These are phyloP conservation scores for Nelumbo lutea DNA, from an alignment of 164 flowering plant genomes.

Conservation along the genomic window DNA sequence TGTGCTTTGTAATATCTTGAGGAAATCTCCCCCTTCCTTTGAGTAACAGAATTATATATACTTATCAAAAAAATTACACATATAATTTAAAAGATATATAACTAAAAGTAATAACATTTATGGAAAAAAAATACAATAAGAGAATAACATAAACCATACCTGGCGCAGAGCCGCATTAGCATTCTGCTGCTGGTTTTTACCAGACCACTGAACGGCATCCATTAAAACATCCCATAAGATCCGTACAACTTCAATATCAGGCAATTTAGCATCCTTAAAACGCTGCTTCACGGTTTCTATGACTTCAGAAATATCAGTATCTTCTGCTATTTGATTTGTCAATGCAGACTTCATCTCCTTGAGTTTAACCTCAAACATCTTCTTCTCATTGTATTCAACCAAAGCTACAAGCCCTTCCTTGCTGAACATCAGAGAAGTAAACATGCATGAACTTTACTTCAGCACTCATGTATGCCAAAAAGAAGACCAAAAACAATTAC, in stretches of 20 bases:
- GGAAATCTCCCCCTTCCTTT: too few relatives aligned
- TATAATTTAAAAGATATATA: background rate
- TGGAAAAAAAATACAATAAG: background rate
- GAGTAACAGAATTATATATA: too few relatives aligned
- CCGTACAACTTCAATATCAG: conserved; percentile 81
- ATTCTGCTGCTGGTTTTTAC: conserved; percentile 99
- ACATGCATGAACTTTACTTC: too few relatives aligned
- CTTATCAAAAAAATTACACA: background rate
- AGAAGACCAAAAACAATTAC: too few relatives aligned
- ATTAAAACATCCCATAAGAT: conserved; percentile 91
- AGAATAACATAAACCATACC: conserved; percentile 29
- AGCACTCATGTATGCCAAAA: too few relatives aligned
- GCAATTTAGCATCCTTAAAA: conserved; percentile 86
- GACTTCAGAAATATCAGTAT: conserved; percentile 78
- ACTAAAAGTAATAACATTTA: background rate
- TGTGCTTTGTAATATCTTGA: too few relatives aligned
- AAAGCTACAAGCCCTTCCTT: conserved; percentile 65
- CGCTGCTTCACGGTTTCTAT: conserved; percentile 79
- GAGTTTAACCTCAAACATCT: conserved; percentile 85
- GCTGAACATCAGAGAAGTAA: conserved; percentile 28
- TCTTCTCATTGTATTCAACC: conserved; percentile 92
- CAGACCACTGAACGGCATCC: conserved; percentile 99
- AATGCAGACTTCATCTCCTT: conserved; percentile 91
- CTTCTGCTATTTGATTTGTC: conserved; percentile 84
- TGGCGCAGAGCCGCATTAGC: conserved; percentile 91